Percentiles rank a stretch among this genome's conserved stretches.
phyloP scores from a whole-genome alignment of 192 early-diverging fungal species.

The Dimargaris cristalligena region DNA sequence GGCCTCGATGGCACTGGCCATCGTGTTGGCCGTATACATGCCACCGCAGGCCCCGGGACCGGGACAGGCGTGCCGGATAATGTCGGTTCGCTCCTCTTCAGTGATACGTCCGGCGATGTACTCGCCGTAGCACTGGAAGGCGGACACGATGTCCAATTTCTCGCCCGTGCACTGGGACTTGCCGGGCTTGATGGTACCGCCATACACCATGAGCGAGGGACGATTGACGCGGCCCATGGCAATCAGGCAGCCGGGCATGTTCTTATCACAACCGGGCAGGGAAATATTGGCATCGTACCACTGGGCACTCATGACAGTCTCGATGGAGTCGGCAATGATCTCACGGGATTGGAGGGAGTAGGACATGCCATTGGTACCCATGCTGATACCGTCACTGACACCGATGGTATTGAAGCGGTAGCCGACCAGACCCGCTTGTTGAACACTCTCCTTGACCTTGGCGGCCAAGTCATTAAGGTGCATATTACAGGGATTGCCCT shows the following conservation, averaged over 20 bases:
- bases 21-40: constrained; percentile 98
- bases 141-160: constrained; percentile 83
- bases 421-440: constrained; percentile 74
- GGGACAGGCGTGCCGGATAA: constrained; percentile 54
- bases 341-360: constrained; percentile 95
- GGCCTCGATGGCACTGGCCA: constrained; percentile 92
- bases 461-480: constrained; percentile 77
- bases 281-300: constrained; percentile 99
- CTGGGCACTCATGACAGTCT: constrained; percentile 94
- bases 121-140: constrained; percentile 92
- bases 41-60: constrained; percentile 97
- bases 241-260: constrained; percentile 97
- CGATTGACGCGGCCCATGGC: constrained; percentile 93
- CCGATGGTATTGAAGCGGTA: constrained; percentile 98
- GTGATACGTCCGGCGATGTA: constrained; percentile 80
- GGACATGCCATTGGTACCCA: constrained; percentile 92
- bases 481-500: constrained; percentile 99
- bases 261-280: constrained; percentile 85
- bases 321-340: constrained; percentile 97
- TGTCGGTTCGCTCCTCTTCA: constrained; percentile 67
- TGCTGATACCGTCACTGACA: constrained; percentile 93
- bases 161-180: constrained; percentile 32
- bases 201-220: constrained; percentile 94
- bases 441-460: constrained; percentile 86
- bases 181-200: constrained; percentile 87